Evolutionary conservation across 2,329 filamentous ascomycete genomes (phyloP), one percentile per base, ranked within the genome.

Genomic region (Leptoxyphium fumago): DNA sequence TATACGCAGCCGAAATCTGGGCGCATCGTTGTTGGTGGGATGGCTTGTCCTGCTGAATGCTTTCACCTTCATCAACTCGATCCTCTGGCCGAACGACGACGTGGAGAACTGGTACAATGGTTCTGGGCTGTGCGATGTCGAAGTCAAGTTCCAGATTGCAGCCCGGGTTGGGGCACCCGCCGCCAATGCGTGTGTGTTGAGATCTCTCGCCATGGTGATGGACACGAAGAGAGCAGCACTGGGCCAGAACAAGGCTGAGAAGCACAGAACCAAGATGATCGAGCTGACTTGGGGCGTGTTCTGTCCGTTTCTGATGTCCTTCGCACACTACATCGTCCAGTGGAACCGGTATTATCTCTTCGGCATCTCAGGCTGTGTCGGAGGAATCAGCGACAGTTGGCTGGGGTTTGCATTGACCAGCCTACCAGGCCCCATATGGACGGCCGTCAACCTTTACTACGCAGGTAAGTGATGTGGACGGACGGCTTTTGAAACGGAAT

Each of bases 61-160:
- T 43, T 68, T 73, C 56, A 73, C 69, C 50, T 67, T 77, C 48
- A 59, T 77, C 64, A 83, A 84, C 54, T 66, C 77, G 1, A 57
- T 80, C 41, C 70, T 82, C 47, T 84, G 80, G 80, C 70, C 72
- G 0, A 72, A 66, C 7, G 74, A 80, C 49, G 64, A 80, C 49
- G 53, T 72, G 10, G 32, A 54, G 0, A 57, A 62, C 5, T 77
- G 73, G 71, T 84, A 71, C 69, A 59, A 70, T 46, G 80, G 80
- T 4, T 54, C 58, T 5, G 71, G 69, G 2, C 71, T 80, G 46
- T 84, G 80, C 60, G 80, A 84, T 56, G 62, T 84, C 41, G 69
- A 82, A 51, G 66, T 71, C 43, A 77, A 78, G 48, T 53, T 83
- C 29, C 67, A 72, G 46, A 64, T 74, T 18, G 75, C 71, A 2